phyloP scores from a whole-genome alignment of 148 eudicot genomes.

The Vaccinium myrtillus region DNA sequence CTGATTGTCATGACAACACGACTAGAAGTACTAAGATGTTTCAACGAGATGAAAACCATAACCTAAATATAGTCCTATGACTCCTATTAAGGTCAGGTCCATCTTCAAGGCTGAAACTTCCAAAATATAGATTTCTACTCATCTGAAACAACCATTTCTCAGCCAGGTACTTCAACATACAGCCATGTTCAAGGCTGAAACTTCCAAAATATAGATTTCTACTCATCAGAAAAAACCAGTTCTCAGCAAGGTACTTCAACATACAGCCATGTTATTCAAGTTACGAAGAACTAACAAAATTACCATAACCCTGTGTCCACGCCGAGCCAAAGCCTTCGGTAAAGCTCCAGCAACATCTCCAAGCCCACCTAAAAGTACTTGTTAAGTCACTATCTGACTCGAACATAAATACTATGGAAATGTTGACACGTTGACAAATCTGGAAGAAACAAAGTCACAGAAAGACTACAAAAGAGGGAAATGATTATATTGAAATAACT shows the following conservation, averaged over 20 bases:
- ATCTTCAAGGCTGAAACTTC: background rate
- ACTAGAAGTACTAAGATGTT: background rate
- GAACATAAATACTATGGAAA: background rate
- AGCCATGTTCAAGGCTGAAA: background rate
- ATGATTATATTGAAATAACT: background rate
- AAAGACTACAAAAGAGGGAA: background rate
- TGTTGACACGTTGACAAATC: background rate
- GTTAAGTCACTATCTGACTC: constrained; percentile 21
- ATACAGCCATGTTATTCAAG: background rate
- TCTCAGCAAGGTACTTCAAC: background rate
- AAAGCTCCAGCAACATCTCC: constrained; percentile 99
- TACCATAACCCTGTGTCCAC: constrained; percentile 99
- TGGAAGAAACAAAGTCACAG: background rate
- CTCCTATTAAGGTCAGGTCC: background rate
- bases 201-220: background rate
- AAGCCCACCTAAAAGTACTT: constrained; percentile 79
- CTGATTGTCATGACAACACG: background rate
- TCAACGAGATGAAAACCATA: background rate
- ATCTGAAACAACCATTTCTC: background rate
- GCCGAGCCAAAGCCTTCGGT: constrained; percentile 96
- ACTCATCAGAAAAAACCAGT: background rate
- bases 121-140: background rate
- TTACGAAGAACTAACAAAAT: constrained; percentile 19
- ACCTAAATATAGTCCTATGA: background rate
- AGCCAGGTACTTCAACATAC: background rate